phyloP scores from a whole-genome alignment of 2,329 filamentous ascomycete species.

The Ascocoryne sarcoides region DNA sequence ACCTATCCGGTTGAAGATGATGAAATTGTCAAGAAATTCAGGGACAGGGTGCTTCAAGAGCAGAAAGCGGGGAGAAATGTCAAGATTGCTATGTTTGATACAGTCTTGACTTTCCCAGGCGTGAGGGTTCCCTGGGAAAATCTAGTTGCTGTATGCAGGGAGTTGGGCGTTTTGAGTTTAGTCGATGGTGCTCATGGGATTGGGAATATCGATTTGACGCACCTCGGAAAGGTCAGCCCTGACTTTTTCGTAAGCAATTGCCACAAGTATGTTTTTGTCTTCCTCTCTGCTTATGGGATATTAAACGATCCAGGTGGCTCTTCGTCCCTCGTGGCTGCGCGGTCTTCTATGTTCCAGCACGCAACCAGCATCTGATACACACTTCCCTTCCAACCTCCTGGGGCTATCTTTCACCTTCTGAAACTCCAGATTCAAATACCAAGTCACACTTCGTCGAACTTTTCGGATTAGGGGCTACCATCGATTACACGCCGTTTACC shows the following conservation, averaged over 20 bases:
- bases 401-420: slow-evolving; percentile 46
- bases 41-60: slow-evolving; percentile 43
- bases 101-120: slow-evolving; percentile 69
- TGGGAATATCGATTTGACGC: slow-evolving; percentile 61
- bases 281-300: not conserved
- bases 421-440: no score
- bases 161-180: slow-evolving; percentile 59
- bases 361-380: slow-evolving; percentile 68
- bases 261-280: slow-evolving; percentile 63
- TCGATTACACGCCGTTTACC: slow-evolving; percentile 63
- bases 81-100: slow-evolving; percentile 71
- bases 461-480: slow-evolving; percentile 71
- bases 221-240: slow-evolving; percentile 56
- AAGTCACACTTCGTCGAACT: slow-evolving; percentile 52
- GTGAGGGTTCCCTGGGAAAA: slow-evolving; percentile 69
- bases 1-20: slow-evolving; percentile 62
- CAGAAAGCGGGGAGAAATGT: slow-evolving; percentile 49
- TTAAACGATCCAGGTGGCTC: no score
- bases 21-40: slow-evolving; percentile 54
- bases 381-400: slow-evolving; percentile 73
- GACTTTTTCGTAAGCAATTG: slow-evolving; percentile 86
- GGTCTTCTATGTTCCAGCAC: slow-evolving; percentile 66
- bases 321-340: slow-evolving; percentile 72
- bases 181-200: slow-evolving; percentile 80
- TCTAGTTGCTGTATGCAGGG: slow-evolving; percentile 53